phyloP scores from a whole-genome alignment of 2,329 filamentous ascomycete genomes.

The Chaetomium sp. region DNA sequence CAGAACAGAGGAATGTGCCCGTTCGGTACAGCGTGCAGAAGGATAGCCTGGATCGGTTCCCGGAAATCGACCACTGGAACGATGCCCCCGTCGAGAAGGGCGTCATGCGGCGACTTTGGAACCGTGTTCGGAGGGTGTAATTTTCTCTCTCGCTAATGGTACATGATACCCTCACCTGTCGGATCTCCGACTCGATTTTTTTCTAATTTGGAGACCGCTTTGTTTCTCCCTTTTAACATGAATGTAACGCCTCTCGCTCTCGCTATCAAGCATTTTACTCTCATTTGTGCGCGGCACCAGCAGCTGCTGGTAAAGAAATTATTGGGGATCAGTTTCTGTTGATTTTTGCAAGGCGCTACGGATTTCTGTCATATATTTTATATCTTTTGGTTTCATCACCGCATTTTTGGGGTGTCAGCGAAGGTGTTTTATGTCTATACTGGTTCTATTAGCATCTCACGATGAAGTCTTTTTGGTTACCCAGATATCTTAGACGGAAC shows the following conservation, averaged over 20 bases:
- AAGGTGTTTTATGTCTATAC: background rate
- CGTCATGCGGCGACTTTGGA: constrained; percentile 59
- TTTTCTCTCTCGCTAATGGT: no score
- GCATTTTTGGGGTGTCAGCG: background rate
- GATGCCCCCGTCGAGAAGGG: constrained; percentile 43
- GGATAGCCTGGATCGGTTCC: constrained; percentile 48
- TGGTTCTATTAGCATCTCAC: constrained; percentile 3
- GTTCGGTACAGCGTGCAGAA: constrained; percentile 36
- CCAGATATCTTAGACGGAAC: no score
- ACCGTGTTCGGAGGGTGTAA: constrained; percentile 46
- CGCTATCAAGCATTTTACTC: background rate
- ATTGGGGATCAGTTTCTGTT: background rate
- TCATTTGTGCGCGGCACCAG: background rate
- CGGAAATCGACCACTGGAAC: constrained; percentile 47
- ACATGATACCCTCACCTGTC: no score
- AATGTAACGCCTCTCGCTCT: background rate
- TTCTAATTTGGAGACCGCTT: no score
- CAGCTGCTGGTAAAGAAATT: background rate
- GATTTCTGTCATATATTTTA: background rate
- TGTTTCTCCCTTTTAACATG: background rate
- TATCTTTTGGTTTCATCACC: background rate
- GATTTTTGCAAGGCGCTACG: constrained; percentile 10
- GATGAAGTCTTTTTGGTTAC: constrained; percentile 1
- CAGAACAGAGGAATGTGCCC: constrained; percentile 25
- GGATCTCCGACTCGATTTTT: no score